Base-by-base conservation (phyloP, 305 asterid genomes). In the Fraxinus platypoda region DNA sequence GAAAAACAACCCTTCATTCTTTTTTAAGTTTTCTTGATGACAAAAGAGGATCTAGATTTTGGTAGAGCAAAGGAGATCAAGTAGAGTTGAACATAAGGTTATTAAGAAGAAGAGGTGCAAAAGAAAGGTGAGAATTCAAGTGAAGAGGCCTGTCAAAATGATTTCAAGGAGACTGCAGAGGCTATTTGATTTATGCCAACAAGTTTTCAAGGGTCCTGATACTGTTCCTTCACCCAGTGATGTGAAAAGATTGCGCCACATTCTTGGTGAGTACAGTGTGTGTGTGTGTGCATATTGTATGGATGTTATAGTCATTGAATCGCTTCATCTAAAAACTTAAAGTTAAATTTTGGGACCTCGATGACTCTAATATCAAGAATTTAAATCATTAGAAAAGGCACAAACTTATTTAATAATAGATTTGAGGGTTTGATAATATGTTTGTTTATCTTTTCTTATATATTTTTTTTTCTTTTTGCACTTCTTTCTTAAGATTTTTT, bases 161-260 rank as follows among this genome's bases (percentile, higher is more conserved):
- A 82, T 80, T 84, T 81, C 87, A 11, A 37, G 72, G 12, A 68
- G 85, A 72, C 85, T 94, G 73, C 97, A 91, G 86, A 88, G 82
- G 81, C 78, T 93, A 19, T 93, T 88, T 54, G 83, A 87, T 49
- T 77, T 82, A 2, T 94, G 97, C 79, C 87, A 17, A n/a, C 82
- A 84, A 2, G 91, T 81, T 66, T 94, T 94, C 23, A 88, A 85
- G 84, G 97, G 93, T 38, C 90, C 89, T 13, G 91, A 90, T 0
- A 79, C 84, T 62, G 91, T 93, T 43, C 98, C 96, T 81, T 87
- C 83, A 13, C 54, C 88, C 6, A 6, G 3, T 2, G 84, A 93
- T 80, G 95, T 94, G 7, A 89, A 81, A 13, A 84, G 38, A 31
- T 74, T 94, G 80, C 81, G 88, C 83, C 77, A 23, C 70, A 88